Evolutionary conservation across 768 basidiomycete species (phyloP).

Genomic region (Lactarius tabidus): DNA sequence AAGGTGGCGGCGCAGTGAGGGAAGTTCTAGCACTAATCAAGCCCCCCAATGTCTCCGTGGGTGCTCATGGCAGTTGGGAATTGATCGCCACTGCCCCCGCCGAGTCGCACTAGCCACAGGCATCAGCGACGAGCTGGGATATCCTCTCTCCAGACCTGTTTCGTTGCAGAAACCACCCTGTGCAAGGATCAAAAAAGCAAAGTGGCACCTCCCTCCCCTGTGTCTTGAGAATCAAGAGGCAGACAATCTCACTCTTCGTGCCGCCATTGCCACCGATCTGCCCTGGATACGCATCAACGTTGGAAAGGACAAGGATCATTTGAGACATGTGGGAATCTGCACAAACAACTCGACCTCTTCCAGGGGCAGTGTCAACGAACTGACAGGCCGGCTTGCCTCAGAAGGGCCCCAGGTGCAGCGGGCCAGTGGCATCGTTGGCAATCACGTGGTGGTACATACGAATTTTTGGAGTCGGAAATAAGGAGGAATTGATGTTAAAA

Average conservation of each 20-base stretch:
- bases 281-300: conserved; percentile 83
- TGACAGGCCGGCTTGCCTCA: conserved; percentile 91
- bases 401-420: conserved; percentile 77
- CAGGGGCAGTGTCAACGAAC: conserved; percentile 57
- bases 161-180: conserved; percentile 39
- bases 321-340: conserved; percentile 65
- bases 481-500: conserved; percentile 71
- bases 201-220: conserved; percentile 31
- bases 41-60: conserved; percentile 70
- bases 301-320: conserved; percentile 60
- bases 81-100: conserved; percentile 14
- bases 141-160: conserved; percentile 40
- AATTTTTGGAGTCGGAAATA: conserved; percentile 52
- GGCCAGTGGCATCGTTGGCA: conserved; percentile 17
- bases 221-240: conserved; percentile 54
- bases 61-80: conserved; percentile 79
- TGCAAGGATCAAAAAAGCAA: conserved; percentile 43
- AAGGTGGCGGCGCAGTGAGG: conserved; percentile 57
- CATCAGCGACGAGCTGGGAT: conserved; percentile 32
- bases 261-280: conserved; percentile 93
- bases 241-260: conserved; percentile 87
- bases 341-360: conserved; percentile 72
- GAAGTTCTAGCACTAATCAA: conserved; percentile 87
- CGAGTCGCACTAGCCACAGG: conserved; percentile 28
- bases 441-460: conserved; percentile 7